Evolutionary conservation across 2,329 filamentous ascomycete genomes (phyloP), one percentile per base, ranked within the genome.

Genomic region (Fusarium torreyae): DNA sequence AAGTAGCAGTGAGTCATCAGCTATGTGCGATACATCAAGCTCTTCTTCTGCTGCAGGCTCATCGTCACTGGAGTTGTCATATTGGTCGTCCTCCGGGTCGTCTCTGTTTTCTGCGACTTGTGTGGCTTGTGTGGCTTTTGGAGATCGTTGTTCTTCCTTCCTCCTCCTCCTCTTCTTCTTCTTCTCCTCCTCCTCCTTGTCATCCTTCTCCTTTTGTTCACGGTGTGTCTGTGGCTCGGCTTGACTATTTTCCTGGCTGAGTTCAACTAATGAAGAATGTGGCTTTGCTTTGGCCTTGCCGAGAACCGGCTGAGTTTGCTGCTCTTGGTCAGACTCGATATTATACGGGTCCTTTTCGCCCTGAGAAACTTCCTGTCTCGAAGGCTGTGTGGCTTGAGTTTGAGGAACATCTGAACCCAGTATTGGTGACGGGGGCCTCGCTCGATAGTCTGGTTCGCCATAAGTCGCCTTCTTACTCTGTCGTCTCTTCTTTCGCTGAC

Each of bases 1-100:
- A 34, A 75, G 45, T 10, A 70, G n/a, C 22, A 75, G 45, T 13
- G 73, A 73, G 36, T 74, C 70, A 22, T 74, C 60, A 5, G 15
- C 34, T 10, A 31, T 6, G 18, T 48, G 9, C 7, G 50, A 43
- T 34, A 8, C 8, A 26, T 63, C 48, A 11, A 10, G n/a, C 34
- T 61, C 42, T 26, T 46, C 17, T 34, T 55, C 57, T 2, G 28
- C 34, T 14, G 31, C 39, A 11, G 43, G 11, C n/a, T 71, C 52
- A 11, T 44, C 36, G 5, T 39, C 22, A 18, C 18, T 38, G 2
- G 20, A 52, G 11, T 51, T 4, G 22, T n/a, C 42, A 14, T 56
- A 36, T 8, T 20, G 3, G 14, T 60, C 54, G 6, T 38, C 20
- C 24, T 49, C 49, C 4, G 43, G 36, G 10, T 51, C 40, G 5